Conservation (phyloP, 306 rosid species). For the Fragaria vesca region DNA sequence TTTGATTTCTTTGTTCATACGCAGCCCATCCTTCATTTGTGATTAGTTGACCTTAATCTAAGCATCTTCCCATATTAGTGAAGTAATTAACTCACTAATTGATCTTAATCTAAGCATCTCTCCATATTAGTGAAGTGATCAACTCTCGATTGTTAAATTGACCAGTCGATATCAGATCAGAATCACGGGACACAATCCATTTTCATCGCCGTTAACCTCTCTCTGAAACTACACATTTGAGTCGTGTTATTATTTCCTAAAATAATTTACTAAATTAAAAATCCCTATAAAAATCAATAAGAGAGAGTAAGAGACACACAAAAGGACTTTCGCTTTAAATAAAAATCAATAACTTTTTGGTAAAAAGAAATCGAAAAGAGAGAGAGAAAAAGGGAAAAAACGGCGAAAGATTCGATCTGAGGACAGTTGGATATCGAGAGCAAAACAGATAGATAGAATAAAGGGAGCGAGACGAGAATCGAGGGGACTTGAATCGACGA, state of each 20-base stretch:
- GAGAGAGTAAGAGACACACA: neutral
- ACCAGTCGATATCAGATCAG: neutral
- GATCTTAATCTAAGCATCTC: neutral
- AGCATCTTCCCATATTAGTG: neutral
- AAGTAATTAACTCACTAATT: neutral
- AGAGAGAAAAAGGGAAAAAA: neutral
- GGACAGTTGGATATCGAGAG: conserved; percentile 32
- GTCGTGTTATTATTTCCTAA: neutral
- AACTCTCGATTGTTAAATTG: neutral
- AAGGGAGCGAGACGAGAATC: neutral
- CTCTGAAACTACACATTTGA: neutral
- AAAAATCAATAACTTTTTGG: neutral
- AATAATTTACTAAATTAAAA: neutral
- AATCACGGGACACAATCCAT: neutral
- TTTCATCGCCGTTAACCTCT: no score
- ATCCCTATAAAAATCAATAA: neutral
- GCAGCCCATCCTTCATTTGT: neutral
- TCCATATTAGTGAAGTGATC: neutral
- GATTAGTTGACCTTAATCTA: neutral
- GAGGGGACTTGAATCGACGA: conserved; percentile 18
- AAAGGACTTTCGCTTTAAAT: conserved; percentile 1
- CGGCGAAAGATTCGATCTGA: conserved; percentile 57
- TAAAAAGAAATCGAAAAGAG: neutral
- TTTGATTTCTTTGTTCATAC: no score
- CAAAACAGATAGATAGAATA: conserved; percentile 18